Percentiles rank a stretch among this genome's conserved stretches.
These are phyloP conservation scores for Thermomyces lanuginosus DNA, from an alignment of 2,329 filamentous ascomycete genomes.

Conservation along the genomic window DNA sequence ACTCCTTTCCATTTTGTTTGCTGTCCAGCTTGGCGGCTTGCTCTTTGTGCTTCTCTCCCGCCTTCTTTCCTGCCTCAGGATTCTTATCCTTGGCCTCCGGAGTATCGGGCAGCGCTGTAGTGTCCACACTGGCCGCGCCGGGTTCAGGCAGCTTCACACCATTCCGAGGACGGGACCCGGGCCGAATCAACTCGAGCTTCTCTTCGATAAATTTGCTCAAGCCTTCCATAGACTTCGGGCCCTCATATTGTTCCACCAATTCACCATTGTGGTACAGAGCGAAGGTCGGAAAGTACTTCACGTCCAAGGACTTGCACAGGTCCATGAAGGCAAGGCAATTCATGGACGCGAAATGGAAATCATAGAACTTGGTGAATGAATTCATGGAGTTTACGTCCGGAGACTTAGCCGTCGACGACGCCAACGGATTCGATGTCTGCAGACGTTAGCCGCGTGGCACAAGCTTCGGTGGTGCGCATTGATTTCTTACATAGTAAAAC, in stretches of 20 bases:
- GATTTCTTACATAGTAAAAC: slow-evolving; percentile 49
- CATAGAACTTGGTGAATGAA: slow-evolving; percentile 66
- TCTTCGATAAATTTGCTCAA: slow-evolving; percentile 60
- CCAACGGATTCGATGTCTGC: slow-evolving; percentile 60
- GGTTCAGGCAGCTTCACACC: slow-evolving; percentile 54
- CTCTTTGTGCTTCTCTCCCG: slow-evolving; percentile 27
- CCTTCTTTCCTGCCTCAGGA: slow-evolving; percentile 20
- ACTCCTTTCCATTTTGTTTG: slow-evolving; percentile 4
- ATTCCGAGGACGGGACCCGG: slow-evolving; percentile 57
- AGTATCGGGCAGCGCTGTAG: slow-evolving; percentile 20
- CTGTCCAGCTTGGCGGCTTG: slow-evolving; percentile 16
- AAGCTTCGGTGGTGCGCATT: background rate
- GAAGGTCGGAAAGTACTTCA: slow-evolving; percentile 60
- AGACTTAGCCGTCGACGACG: slow-evolving; percentile 33
- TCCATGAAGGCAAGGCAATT: slow-evolving; percentile 77
- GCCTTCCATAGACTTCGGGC: slow-evolving; percentile 48
- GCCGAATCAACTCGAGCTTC: slow-evolving; percentile 58
- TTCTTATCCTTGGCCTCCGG: slow-evolving; percentile 29
- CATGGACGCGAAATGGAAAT: slow-evolving; percentile 71
- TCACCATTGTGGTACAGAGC: slow-evolving; percentile 66
- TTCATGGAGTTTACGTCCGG: slow-evolving; percentile 39
- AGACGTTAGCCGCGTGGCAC: slow-evolving; percentile 9
- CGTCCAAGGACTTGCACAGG: slow-evolving; percentile 51
- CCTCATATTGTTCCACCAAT: slow-evolving; percentile 45
- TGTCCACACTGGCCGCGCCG: slow-evolving; percentile 41